These are phyloP conservation scores for Suillus americanus DNA, from an alignment of 768 basidiomycete species.

Conservation along the genomic window DNA sequence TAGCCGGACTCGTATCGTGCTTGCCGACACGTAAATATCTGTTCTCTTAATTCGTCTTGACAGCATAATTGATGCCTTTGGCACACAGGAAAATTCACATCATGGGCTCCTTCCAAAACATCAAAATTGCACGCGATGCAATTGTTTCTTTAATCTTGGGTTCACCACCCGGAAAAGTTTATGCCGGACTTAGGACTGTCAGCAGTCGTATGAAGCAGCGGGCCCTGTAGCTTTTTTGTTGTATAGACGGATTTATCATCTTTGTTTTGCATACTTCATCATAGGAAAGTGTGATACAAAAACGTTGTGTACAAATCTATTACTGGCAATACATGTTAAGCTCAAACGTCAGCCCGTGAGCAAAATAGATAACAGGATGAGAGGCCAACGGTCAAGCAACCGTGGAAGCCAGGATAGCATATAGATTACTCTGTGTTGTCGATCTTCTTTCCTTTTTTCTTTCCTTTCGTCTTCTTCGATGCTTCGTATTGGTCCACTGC, in stretches of 20 bases:
- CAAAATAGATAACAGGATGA: slow-evolving; percentile 5
- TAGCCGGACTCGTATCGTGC: slow-evolving; percentile 94
- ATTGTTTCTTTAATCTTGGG: slow-evolving; percentile 94
- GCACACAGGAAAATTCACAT: slow-evolving; percentile 89
- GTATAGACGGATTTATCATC: slow-evolving; percentile 2
- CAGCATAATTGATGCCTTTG: slow-evolving; percentile 6
- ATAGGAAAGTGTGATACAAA: slow-evolving; percentile 4
- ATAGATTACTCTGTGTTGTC: slow-evolving; percentile 12
- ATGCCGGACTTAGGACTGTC: slow-evolving; percentile 87
- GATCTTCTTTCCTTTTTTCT: slow-evolving; percentile 21
- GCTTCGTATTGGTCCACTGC: slow-evolving; percentile 50
- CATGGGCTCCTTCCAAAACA: slow-evolving; percentile 97
- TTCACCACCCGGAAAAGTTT: slow-evolving; percentile 92
- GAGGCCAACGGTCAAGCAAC: neutral
- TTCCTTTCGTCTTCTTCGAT: slow-evolving; percentile 24
- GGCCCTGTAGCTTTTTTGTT: slow-evolving; percentile 52
- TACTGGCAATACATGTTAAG: neutral
- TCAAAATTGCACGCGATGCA: slow-evolving; percentile 95
- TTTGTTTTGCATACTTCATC: slow-evolving; percentile 9
- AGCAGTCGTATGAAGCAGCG: slow-evolving; percentile 93
- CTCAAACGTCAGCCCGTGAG: slow-evolving; percentile 3
- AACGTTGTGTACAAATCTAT: slow-evolving; percentile 12
- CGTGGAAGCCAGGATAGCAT: neutral
- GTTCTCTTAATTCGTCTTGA: slow-evolving; percentile 10
- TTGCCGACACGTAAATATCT: slow-evolving; percentile 87